Base-by-base conservation (phyloP, 2,329 filamentous ascomycete species). In the Claviceps capensis region DNA sequence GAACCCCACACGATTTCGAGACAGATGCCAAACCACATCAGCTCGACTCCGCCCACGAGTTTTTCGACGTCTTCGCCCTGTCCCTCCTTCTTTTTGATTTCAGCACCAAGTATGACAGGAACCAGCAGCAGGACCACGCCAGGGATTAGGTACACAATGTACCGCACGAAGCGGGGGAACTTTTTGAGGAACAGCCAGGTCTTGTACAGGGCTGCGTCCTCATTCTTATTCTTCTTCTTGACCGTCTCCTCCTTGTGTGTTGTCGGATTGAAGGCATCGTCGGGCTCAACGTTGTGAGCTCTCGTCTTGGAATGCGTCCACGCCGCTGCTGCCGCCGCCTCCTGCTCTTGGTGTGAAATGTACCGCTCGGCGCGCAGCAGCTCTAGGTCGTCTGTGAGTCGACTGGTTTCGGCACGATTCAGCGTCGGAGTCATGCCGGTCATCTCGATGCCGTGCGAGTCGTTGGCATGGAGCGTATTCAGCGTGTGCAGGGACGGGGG, bases 11-110 rank as follows among this genome's bases (percentile, higher is more conserved):
- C 77, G 43, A 95, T 88, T 66, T 95, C 87, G 17, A 96, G 76
- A 91, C 91, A 97, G 56, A 96, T 88, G 34, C 86, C 86, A 63
- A 97, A 96, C 91, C 91, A 97, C 54, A 88, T 72, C 45, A 96
- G 71, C 56, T 81, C 63, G 0, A 95, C 88, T 1, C 76, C 76
- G 6, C 76, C 77, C 13, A 78, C 80, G 1, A 84, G 17, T 19
- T 19, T 19, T 19, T 1, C 17, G 17, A 1, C 17, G 1, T 19
- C 1, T 19, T 19, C 17, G n/a, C 63, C 62, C 4, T 64, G 57
- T 2, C 67, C 53, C n/a, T 67, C 19, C 2, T 22, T 22, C 2
- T 2, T 59, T 26, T 69, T 64, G n/a, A 63, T 69, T 34, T 68
- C 67, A 14, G 62, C 60, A 23, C 71, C 73, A 41, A 74, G 62